Evolutionary conservation across 768 basidiomycete genomes (phyloP), one percentile per base, ranked within the genome.

Genomic region (Lactarius sp.): DNA sequence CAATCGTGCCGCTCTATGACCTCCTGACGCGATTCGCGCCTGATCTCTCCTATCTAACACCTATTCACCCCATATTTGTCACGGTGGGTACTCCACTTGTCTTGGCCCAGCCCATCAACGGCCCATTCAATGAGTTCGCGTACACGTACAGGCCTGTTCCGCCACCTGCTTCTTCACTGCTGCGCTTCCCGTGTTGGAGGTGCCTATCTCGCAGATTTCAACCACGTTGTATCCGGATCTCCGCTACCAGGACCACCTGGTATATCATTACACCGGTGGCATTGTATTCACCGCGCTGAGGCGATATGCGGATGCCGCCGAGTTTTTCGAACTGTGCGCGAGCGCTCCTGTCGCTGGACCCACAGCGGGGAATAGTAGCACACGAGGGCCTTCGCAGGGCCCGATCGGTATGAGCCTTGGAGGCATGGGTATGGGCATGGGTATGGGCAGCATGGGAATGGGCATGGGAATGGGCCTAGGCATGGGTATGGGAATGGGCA

Each of bases 261-360:
- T 82, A n/a, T 94, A 94, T 71, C 90, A 94, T 77, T 93, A 94
- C 72, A 77, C 83, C 2, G 92, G 87, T 3, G 93, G 91, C 1
- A 77, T 90, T n/a, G 81, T 81, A 0, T 78, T 87, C 1, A 75
- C 78, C 9, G 83, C 84, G 0, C 77, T 90, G 49, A 85, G 85
- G 68, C 77, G 77, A 18, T 94, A 87, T 84, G 69, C 76, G 2
- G 80, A 85, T 9, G 90, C 93, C 0, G 83, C 85, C 61, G 87
- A 91, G 60, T 85, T 82, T 66, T 87, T 94, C 55, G 93, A 96
- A 74, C 87, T 88, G 33, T 88, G 87, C 62, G 85, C 86, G 27
- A 83, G 82, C 39, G 72, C 74, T 10, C 74, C 74, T 18, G 74
- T 73, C 7, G 65, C 53, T 9, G 33, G 47, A n/a, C 52, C 65